These are phyloP conservation scores for Penicillium sp. DNA, from an alignment of 2,329 filamentous ascomycete species.

Conservation along the genomic window DNA sequence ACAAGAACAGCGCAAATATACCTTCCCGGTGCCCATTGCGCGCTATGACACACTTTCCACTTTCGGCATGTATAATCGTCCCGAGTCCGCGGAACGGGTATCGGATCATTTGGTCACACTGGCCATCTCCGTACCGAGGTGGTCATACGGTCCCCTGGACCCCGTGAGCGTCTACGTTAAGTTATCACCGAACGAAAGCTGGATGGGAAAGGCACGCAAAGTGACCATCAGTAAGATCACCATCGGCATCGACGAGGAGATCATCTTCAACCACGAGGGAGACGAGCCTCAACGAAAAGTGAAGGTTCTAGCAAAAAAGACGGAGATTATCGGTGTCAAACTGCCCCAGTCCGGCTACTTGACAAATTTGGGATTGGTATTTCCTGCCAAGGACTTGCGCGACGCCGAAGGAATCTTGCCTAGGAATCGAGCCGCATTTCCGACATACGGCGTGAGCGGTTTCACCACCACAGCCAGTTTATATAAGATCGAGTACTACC, in stretches of 20 bases:
- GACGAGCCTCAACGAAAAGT: slow-evolving; percentile 90
- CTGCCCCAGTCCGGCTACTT: slow-evolving; percentile 90
- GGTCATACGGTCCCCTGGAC: slow-evolving; percentile 95
- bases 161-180: slow-evolving; percentile 97
- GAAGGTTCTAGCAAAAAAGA: slow-evolving; percentile 82
- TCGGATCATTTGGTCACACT: slow-evolving; percentile 89
- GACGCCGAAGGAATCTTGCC: slow-evolving; percentile 87
- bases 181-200: slow-evolving; percentile 86
- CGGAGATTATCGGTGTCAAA: slow-evolving; percentile 77
- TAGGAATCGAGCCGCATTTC: slow-evolving; percentile 81
- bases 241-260: slow-evolving; percentile 92
- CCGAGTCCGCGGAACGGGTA: slow-evolving; percentile 81
- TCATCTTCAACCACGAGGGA: slow-evolving; percentile 97
- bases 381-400: slow-evolving; percentile 83
- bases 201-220: slow-evolving; percentile 83
- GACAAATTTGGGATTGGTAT: slow-evolving; percentile 87
- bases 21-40: slow-evolving; percentile 85
- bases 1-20: slow-evolving; percentile 82
- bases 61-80: slow-evolving; percentile 99
- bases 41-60: slow-evolving; percentile 96
- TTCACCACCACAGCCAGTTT: slow-evolving; percentile 93
- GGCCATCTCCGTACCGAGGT: slow-evolving; percentile 86
- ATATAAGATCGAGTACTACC: slow-evolving; percentile 98
- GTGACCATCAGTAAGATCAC: slow-evolving; percentile 95
- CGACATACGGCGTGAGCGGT: slow-evolving; percentile 81